Percentiles rank a stretch among this genome's conserved stretches.
Conservation (phyloP, 441 rosid species). For the Populus trichocarpa region DNA sequence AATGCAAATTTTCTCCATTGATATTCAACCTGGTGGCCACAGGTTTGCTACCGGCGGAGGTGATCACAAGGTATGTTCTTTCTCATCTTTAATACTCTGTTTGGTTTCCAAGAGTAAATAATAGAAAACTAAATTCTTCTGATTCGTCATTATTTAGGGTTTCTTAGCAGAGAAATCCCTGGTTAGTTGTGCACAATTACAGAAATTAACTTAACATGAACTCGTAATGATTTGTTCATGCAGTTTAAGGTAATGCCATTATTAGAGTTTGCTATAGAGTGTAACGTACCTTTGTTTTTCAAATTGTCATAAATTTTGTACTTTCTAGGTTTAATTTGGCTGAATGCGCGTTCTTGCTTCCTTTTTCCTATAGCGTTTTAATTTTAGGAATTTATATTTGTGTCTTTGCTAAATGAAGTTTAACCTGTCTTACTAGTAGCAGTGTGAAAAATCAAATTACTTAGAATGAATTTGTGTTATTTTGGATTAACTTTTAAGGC, state of each 20-base stretch:
- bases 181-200: conserved; percentile 3
- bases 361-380: not conserved
- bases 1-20: conserved; percentile 94
- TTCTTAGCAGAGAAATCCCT: not conserved
- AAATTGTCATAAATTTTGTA: not conserved
- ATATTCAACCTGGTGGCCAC: conserved; percentile 88
- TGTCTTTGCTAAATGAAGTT: not conserved
- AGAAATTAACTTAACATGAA: not conserved
- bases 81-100: conserved; percentile 2
- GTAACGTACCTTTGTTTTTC: not conserved
- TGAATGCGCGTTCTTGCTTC: not conserved
- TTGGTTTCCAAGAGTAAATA: conserved; percentile 3
- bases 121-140: not conserved
- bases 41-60: conserved; percentile 99
- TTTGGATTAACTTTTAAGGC: not conserved
- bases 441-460: not conserved
- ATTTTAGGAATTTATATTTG: not conserved
- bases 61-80: conserved; percentile 77
- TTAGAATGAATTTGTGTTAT: not conserved
- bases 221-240: not conserved
- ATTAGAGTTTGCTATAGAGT: not conserved
- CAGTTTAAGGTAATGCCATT: not conserved
- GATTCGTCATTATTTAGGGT: not conserved
- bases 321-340: not conserved
- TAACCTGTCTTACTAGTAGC: not conserved